Percentiles rank a stretch among this genome's conserved stretches.
These are phyloP conservation scores for Solanum corneliomulleri DNA, from an alignment of 257 asterid genomes.

Conservation along the genomic window DNA sequence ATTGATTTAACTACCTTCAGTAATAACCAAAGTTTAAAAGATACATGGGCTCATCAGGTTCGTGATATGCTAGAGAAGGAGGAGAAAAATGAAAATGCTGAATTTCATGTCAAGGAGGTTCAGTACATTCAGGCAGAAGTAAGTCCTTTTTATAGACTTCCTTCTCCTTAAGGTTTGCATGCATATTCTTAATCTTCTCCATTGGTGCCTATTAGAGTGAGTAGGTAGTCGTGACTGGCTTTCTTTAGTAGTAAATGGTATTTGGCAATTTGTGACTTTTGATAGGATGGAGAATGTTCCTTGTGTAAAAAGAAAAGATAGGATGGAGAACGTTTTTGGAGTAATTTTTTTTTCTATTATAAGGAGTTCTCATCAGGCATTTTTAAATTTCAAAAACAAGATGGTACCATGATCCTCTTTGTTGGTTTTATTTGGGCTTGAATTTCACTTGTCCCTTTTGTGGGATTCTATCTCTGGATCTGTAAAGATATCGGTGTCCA, in stretches of 20 bases:
- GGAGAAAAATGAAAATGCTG: constrained; percentile 86
- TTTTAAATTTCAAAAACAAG: neutral
- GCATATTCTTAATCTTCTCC: neutral
- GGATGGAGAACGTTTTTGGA: neutral
- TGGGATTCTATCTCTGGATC: neutral
- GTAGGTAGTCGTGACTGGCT: neutral
- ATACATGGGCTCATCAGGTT: constrained; percentile 85
- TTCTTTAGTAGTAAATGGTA: neutral
- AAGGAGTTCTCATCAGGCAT: neutral
- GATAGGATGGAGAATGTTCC: neutral
- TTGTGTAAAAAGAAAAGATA: neutral
- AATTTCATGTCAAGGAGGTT: constrained; percentile 93
- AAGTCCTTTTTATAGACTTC: constrained; percentile 5
- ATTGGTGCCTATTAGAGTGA: neutral
- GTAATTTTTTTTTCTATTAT: neutral
- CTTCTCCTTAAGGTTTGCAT: neutral
- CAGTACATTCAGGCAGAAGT: constrained; percentile 99
- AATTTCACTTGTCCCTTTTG: neutral
- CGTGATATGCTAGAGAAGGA: constrained; percentile 81
- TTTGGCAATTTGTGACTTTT: neutral
- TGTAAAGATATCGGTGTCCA: neutral
- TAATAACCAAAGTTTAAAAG: constrained; percentile 58
- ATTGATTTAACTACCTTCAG: constrained; percentile 84
- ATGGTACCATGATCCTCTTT: neutral
- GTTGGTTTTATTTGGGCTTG: neutral